Evolutionary conservation across 2,329 filamentous ascomycete species (phyloP).

Genomic region (Pseudopithomyces maydicus): DNA sequence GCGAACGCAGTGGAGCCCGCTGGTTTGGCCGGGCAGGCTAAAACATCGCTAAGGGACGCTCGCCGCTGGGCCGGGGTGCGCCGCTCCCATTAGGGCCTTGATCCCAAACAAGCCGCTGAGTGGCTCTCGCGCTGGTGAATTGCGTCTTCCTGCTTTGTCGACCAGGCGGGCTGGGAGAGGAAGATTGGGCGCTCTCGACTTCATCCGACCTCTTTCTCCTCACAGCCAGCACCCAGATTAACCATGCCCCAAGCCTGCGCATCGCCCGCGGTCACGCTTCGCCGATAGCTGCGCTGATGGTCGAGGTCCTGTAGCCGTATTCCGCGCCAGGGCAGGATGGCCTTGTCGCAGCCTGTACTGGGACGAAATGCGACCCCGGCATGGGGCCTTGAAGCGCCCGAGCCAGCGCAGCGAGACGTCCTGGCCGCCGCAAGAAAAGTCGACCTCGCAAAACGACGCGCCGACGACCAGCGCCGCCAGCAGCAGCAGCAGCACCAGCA

Average conservation of each 20-base stretch:
- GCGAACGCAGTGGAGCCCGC: slow-evolving; percentile 9
- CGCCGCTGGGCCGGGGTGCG: slow-evolving; percentile 11
- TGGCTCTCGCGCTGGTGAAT: slow-evolving; percentile 19
- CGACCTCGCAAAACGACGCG: slow-evolving; percentile 32
- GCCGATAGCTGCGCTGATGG: slow-evolving; percentile 23
- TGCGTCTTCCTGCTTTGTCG: slow-evolving; percentile 23
- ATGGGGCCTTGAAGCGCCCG: slow-evolving; percentile 6
- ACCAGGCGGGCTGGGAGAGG: slow-evolving; percentile 25
- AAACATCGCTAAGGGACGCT: slow-evolving; percentile 2
- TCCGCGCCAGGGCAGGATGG: slow-evolving; percentile 36
- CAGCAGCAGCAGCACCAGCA: slow-evolving; percentile 15
- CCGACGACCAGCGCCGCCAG: slow-evolving; percentile 23
- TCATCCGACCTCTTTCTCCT: slow-evolving; percentile 26
- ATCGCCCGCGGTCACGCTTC: slow-evolving; percentile 24
- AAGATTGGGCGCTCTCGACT: slow-evolving; percentile 25
- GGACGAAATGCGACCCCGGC: slow-evolving; percentile 32
- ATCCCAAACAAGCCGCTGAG: slow-evolving; percentile 18
- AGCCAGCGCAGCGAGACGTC: slow-evolving; percentile 30
- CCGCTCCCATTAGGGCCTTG: slow-evolving; percentile 9
- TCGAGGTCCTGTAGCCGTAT: slow-evolving; percentile 19
- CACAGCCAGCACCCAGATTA: slow-evolving; percentile 25
- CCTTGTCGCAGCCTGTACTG: slow-evolving; percentile 32
- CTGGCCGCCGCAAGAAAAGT: slow-evolving; percentile 31
- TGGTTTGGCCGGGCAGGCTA: slow-evolving; percentile 7
- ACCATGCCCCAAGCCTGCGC: slow-evolving; percentile 34